phyloP scores from a whole-genome alignment of 176 grass and related monocot genomes.

The Dendrocalamus sinicus region DNA sequence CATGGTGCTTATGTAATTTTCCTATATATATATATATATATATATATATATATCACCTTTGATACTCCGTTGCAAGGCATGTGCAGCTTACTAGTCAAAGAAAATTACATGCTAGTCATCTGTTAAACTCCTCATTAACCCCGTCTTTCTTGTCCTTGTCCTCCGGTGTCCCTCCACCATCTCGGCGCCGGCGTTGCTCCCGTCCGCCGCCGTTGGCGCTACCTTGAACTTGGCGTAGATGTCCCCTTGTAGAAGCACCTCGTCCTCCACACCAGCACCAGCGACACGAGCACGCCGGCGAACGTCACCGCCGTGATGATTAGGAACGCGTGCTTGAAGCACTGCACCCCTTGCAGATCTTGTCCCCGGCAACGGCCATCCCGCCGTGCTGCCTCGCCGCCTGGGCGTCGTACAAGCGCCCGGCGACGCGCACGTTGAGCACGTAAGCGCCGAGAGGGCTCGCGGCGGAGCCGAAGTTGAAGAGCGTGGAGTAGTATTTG shows the following conservation, averaged over 20 bases:
- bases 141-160: conserved; percentile 4
- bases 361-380: conserved; percentile 4
- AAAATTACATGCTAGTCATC: conserved; percentile 10
- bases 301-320: conserved; percentile 50
- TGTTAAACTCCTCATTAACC: not conserved
- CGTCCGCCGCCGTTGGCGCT: not conserved
- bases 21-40: no score
- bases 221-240: conserved; percentile 59
- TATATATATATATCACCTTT: no score
- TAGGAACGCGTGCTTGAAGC: conserved; percentile 47
- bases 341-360: conserved; percentile 41
- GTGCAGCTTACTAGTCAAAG: not conserved
- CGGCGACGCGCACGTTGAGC: conserved; percentile 63
- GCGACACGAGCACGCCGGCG: conserved; percentile 40
- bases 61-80: no score
- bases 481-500: conserved; percentile 91
- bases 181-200: not conserved
- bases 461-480: conserved; percentile 80
- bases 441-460: conserved; percentile 75
- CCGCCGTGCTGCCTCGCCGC: conserved; percentile 48
- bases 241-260: conserved; percentile 45
- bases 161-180: not conserved
- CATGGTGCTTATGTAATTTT: no score
- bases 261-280: conserved; percentile 52
- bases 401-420: conserved; percentile 57